These are phyloP conservation scores for Tillandsia fasciculata DNA, from an alignment of 176 grass and related monocot species.

Conservation along the genomic window DNA sequence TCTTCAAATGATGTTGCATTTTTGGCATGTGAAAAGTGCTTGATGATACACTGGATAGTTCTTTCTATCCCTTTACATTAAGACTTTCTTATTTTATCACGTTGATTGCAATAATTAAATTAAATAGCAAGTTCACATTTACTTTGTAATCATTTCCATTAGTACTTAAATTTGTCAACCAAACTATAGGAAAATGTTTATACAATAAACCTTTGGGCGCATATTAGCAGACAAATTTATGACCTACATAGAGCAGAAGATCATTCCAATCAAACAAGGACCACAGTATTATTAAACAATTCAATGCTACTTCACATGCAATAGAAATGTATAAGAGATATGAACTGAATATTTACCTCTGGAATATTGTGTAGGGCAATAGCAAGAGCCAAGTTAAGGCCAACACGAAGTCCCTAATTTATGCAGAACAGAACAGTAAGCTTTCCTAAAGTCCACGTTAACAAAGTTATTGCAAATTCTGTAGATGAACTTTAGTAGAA, in stretches of 20 bases:
- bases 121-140: no score
- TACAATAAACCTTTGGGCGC: no score
- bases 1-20: no score
- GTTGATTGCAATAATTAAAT: no score
- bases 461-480: neutral
- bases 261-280: neutral
- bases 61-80: no score
- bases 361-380: slow-evolving; percentile 99
- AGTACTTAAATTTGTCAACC: no score
- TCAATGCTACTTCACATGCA: neutral
- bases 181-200: no score
- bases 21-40: no score
- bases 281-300: neutral
- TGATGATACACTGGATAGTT: no score
- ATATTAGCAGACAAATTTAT: no score
- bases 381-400: slow-evolving; percentile 83
- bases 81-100: no score
- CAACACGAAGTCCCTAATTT: slow-evolving; percentile 81
- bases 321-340: slow-evolving; percentile 1
- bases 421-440: neutral
- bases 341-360: slow-evolving; percentile 42
- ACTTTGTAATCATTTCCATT: no score
- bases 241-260: neutral
- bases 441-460: neutral
- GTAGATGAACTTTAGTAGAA: neutral